These are phyloP conservation scores for Bipolaris bicolor DNA, from an alignment of 2,329 filamentous ascomycete species.

Conservation along the genomic window DNA sequence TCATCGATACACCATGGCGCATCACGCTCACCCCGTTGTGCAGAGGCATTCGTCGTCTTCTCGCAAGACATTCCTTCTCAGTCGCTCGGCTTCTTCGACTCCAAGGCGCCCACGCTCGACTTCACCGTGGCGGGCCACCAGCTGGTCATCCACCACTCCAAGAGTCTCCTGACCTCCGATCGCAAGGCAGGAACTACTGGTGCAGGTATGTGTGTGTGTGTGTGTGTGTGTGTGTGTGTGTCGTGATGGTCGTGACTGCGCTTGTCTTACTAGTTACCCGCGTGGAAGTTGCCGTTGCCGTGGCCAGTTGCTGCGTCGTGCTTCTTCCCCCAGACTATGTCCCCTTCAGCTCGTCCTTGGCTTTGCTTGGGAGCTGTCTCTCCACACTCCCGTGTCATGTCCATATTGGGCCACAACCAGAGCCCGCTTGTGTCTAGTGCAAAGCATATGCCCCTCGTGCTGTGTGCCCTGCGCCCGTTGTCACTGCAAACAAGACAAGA, in stretches of 20 bases:
- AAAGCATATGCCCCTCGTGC: neutral
- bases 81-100: conserved; percentile 78
- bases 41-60: conserved; percentile 90
- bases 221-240: too few relatives aligned
- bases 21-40: conserved; percentile 24
- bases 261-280: too few relatives aligned
- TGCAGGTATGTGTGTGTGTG: conserved; percentile 59
- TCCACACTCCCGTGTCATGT: neutral
- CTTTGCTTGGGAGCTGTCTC: conserved; percentile 23
- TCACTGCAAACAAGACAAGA: too few relatives aligned
- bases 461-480: neutral
- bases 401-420: neutral
- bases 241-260: too few relatives aligned
- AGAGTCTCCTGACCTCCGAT: conserved; percentile 77
- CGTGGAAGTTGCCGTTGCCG: neutral
- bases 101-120: conserved; percentile 68
- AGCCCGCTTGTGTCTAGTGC: neutral
- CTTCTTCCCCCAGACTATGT: conserved; percentile 17
- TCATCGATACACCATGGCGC: neutral
- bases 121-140: conserved; percentile 72
- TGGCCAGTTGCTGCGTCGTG: conserved; percentile 20
- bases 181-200: conserved; percentile 76
- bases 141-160: conserved; percentile 81
- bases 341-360: conserved; percentile 27
- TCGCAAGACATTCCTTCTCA: conserved; percentile 73